Conservation (phyloP, 2,329 filamentous ascomycete genomes). For the Massarina eburnea region DNA sequence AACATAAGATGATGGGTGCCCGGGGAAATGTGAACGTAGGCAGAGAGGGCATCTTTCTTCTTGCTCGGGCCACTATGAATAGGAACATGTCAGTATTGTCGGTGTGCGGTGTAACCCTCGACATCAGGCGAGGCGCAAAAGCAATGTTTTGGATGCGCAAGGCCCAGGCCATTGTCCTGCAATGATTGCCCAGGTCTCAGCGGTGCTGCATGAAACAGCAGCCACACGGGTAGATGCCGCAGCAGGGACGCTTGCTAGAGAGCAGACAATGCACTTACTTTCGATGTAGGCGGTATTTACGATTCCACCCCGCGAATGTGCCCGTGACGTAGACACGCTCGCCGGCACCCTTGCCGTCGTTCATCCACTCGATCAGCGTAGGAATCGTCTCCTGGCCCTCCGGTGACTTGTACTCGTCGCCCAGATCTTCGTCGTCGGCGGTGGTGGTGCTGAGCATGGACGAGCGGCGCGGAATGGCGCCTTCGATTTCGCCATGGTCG, state of each 20-base stretch:
- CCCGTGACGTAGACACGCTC: slow-evolving; percentile 96
- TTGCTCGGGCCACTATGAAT: slow-evolving; percentile 42
- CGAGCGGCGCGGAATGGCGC: slow-evolving; percentile 57
- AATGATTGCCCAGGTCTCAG: slow-evolving; percentile 25
- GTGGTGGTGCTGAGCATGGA: slow-evolving; percentile 59
- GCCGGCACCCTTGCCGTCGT: slow-evolving; percentile 67
- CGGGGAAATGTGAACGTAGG: slow-evolving; percentile 79
- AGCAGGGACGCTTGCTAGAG: slow-evolving; percentile 5
- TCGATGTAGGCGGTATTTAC: slow-evolving; percentile 83
- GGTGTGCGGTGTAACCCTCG: slow-evolving; percentile 34
- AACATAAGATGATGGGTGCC: slow-evolving; percentile 98
- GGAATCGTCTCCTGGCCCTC: slow-evolving; percentile 79
- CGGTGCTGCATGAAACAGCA: slow-evolving; percentile 13
- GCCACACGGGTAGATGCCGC: slow-evolving; percentile 26
- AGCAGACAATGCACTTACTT: slow-evolving; percentile 64
- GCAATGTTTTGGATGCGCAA: slow-evolving; percentile 16
- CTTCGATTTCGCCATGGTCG: slow-evolving; percentile 49
- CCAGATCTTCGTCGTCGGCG: slow-evolving; percentile 65
- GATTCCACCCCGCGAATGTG: slow-evolving; percentile 96
- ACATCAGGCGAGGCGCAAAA: slow-evolving; percentile 14
- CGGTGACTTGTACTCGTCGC: slow-evolving; percentile 67
- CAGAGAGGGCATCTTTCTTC: slow-evolving; percentile 65
- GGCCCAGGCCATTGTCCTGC: slow-evolving; percentile 3
- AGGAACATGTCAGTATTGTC: slow-evolving; percentile 28
- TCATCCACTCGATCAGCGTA: slow-evolving; percentile 80